Conservation (phyloP, 176 grass and related monocot species). For the Rhynchospora breviuscula region DNA sequence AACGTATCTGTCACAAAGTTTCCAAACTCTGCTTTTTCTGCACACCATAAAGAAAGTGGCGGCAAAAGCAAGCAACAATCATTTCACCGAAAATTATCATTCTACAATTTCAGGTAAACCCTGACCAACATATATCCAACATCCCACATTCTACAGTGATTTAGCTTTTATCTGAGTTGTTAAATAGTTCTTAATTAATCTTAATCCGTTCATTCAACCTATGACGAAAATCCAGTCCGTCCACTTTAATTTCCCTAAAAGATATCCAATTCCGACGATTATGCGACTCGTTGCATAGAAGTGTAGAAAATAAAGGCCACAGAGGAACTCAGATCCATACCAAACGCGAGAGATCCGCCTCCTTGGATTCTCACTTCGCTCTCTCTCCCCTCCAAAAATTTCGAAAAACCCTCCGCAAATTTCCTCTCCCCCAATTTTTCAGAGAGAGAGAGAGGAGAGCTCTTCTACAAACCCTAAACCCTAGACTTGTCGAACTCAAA, state of each 20-base stretch:
- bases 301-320: neutral
- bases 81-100: neutral
- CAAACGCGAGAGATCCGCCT: slow-evolving; percentile 7
- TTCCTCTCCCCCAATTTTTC: neutral
- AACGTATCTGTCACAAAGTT: neutral
- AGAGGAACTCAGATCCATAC: neutral
- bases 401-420: neutral
- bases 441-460: neutral
- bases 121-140: no score
- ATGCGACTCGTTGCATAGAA: neutral
- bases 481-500: neutral
- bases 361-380: neutral
- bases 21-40: neutral
- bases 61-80: slow-evolving; percentile 4
- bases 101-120: neutral
- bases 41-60: neutral
- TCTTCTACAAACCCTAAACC: neutral
- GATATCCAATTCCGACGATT: neutral
- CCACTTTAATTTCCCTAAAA: neutral
- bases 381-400: slow-evolving; percentile 4
- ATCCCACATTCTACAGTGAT: no score
- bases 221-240: neutral
- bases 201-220: neutral
- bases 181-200: neutral
- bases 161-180: neutral